These are phyloP conservation scores for Kodamaea alishanica DNA, from an alignment of 1,139 yeast genomes.

Conservation along the genomic window DNA sequence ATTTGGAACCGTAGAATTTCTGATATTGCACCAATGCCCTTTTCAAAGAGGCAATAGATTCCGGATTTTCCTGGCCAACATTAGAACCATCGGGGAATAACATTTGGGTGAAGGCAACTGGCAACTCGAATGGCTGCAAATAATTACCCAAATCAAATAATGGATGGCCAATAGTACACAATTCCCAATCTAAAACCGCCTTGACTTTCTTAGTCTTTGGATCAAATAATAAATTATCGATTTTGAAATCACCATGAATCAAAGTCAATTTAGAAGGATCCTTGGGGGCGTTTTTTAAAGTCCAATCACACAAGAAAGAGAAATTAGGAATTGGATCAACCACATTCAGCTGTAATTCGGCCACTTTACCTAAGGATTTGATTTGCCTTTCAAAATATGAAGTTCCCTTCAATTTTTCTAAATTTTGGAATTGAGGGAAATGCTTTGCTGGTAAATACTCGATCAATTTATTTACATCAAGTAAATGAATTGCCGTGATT, in stretches of 20 bases:
- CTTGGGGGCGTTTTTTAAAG: constrained; percentile 38
- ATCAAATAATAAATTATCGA: constrained; percentile 59
- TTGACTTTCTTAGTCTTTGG: constrained; percentile 46
- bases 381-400: constrained; percentile 57
- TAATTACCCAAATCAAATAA: constrained; percentile 61
- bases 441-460: constrained; percentile 42
- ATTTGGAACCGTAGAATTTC: constrained; percentile 23
- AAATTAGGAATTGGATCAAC: constrained; percentile 54
- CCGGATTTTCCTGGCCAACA: constrained; percentile 36
- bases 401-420: constrained; percentile 20
- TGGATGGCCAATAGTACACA: constrained; percentile 67
- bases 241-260: constrained; percentile 68
- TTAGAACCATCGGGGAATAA: constrained; percentile 21
- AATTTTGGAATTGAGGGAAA: constrained; percentile 44
- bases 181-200: constrained; percentile 67
- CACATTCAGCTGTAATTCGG: constrained; percentile 46
- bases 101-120: constrained; percentile 31
- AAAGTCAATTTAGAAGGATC: constrained; percentile 48
- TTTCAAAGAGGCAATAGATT: constrained; percentile 23
- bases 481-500: constrained; percentile 49
- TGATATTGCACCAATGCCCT: constrained; percentile 28
- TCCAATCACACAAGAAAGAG: constrained; percentile 41
- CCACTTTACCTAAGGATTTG: constrained; percentile 46
- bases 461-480: constrained; percentile 47
- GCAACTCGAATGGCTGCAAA: constrained; percentile 54